These are phyloP conservation scores for Psilocybe sp. DNA, from an alignment of 768 basidiomycete species.

Conservation along the genomic window DNA sequence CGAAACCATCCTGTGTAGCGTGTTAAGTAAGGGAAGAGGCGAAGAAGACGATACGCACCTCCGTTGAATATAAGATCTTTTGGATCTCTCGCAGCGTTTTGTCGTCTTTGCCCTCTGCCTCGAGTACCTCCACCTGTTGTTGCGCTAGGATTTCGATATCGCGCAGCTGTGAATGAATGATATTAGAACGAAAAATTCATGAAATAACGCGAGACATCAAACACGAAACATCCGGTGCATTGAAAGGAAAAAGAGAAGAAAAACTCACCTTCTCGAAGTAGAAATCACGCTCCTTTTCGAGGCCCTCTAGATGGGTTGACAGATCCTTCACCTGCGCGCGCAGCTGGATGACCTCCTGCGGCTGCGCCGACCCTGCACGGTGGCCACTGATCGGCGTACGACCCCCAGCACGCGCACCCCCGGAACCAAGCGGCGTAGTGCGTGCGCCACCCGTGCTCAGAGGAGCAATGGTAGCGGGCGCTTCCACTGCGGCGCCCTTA, in stretches of 20 bases:
- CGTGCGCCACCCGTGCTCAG: constrained; percentile 26
- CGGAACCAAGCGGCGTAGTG: constrained; percentile 11
- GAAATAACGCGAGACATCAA: neutral
- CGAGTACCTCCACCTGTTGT: constrained; percentile 64
- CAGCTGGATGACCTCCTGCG: constrained; percentile 66
- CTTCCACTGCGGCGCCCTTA: constrained; percentile 72
- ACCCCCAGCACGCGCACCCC: constrained; percentile 53
- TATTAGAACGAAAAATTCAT: neutral
- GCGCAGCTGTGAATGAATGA: constrained; percentile 57
- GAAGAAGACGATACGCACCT: constrained; percentile 51
- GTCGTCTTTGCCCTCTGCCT: constrained; percentile 56
- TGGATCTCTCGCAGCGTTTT: constrained; percentile 74
- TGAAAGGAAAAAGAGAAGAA: neutral
- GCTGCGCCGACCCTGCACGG: constrained; percentile 62
- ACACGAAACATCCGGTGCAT: neutral
- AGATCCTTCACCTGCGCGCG: constrained; percentile 82
- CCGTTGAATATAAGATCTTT: constrained; percentile 91
- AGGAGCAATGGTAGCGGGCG: constrained; percentile 78
- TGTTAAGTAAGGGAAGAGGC: neutral
- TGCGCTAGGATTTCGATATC: constrained; percentile 96
- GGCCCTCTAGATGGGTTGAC: constrained; percentile 75
- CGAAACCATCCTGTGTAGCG: constrained; percentile 78
- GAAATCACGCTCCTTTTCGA: constrained; percentile 98
- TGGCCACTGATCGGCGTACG: constrained; percentile 72
- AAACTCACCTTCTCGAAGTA: constrained; percentile 90